These are phyloP conservation scores for Malassezia sympodialis DNA, from an alignment of 1,284 basidiomycete genomes.

Conservation along the genomic window DNA sequence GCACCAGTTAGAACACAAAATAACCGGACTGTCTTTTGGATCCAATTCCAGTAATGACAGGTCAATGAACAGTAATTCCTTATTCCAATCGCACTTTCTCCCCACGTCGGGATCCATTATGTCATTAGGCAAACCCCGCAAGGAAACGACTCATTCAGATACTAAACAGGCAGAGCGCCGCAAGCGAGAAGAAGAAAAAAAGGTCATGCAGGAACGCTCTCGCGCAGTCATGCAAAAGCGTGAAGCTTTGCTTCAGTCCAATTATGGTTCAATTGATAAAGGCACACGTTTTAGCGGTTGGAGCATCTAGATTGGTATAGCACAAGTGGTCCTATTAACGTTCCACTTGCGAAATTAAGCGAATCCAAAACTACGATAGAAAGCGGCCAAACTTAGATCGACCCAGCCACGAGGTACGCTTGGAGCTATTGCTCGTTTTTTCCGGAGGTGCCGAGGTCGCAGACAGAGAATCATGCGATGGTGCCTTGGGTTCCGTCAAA, in stretches of 20 bases:
- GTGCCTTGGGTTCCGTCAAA: neutral
- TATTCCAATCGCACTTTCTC: neutral
- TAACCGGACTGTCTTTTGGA: neutral
- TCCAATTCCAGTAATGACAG: neutral
- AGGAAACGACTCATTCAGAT: neutral
- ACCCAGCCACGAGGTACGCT: constrained; percentile 2
- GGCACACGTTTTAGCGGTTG: neutral
- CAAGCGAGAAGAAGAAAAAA: constrained; percentile 66
- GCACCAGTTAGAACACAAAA: neutral
- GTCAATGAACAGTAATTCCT: neutral
- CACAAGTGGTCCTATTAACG: neutral
- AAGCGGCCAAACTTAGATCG: neutral
- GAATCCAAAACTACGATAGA: neutral
- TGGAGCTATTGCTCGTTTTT: neutral
- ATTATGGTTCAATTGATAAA: neutral
- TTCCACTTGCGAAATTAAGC: neutral
- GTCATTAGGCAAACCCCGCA: neutral
- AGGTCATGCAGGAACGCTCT: constrained; percentile 65
- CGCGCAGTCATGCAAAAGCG: constrained; percentile 91
- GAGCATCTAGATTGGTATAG: neutral
- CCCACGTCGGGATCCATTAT: neutral
- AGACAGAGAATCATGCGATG: neutral
- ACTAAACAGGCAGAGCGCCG: constrained; percentile 75
- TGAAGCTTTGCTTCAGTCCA: constrained; percentile 19
- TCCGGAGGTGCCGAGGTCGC: neutral